These are phyloP conservation scores for Penicillium mononematosum DNA, from an alignment of 495 filamentous ascomycete genomes.

Conservation along the genomic window DNA sequence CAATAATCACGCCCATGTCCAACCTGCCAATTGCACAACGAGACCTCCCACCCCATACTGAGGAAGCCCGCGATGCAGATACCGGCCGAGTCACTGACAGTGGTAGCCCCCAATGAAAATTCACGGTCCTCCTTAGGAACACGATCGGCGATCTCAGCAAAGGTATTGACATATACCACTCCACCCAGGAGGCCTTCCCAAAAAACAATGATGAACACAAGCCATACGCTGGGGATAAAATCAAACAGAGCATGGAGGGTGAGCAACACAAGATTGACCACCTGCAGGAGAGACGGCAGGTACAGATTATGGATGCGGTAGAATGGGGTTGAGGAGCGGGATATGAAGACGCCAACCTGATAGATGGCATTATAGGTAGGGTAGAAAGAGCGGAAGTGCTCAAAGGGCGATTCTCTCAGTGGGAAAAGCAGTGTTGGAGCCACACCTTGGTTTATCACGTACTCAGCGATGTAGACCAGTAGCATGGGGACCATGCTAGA, in stretches of 20 bases:
- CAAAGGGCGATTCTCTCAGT: conserved; percentile 69
- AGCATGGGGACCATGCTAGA: conserved; percentile 84
- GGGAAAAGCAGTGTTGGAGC: conserved; percentile 88
- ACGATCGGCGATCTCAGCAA: conserved; percentile 84
- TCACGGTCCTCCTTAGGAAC: conserved; percentile 76
- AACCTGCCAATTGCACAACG: conserved; percentile 81
- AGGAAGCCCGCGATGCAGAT: conserved; percentile 88
- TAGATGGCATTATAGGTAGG: conserved; percentile 92
- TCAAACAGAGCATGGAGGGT: conserved; percentile 71
- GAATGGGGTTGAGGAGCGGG: conserved; percentile 85
- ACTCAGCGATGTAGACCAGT: conserved; percentile 92
- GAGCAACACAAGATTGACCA: conserved; percentile 71
- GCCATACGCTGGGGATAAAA: conserved; percentile 79
- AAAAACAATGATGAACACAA: conserved; percentile 82
- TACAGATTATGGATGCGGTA: conserved; percentile 79
- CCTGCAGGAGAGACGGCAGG: conserved; percentile 77
- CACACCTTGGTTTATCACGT: conserved; percentile 94
- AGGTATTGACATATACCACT: conserved; percentile 90
- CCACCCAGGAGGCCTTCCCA: conserved; percentile 95
- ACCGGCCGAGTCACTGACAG: conserved; percentile 87
- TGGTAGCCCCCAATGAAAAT: conserved; percentile 85
- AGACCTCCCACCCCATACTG: conserved; percentile 79
- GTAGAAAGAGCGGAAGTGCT: conserved; percentile 81
- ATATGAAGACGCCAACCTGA: conserved; percentile 90
- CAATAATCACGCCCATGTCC: conserved; percentile 76